phyloP scores from a whole-genome alignment of 31 red algal species.

The Endocladia muricata region DNA sequence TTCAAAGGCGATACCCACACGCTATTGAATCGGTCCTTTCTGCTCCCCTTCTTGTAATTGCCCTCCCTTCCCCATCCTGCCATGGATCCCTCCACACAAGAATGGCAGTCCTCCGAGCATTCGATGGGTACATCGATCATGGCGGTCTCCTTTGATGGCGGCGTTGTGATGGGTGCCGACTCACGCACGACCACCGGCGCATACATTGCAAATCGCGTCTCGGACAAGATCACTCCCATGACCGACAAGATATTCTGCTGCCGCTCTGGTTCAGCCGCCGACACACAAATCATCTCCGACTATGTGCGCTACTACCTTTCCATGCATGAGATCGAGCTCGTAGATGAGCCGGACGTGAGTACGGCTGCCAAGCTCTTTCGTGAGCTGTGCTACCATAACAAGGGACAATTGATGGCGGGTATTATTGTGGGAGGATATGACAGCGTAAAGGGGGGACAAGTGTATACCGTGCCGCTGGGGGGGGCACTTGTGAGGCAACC shows the following conservation, averaged over 20 bases:
- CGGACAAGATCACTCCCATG: constrained; percentile 95
- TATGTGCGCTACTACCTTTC: constrained; percentile 93
- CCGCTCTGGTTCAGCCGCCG: constrained; percentile 96
- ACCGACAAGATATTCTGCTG: constrained; percentile 91
- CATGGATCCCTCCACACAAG: constrained; percentile 7
- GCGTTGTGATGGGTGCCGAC: constrained; percentile 98
- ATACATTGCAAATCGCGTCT: constrained; percentile 98
- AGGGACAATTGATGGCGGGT: constrained; percentile 86
- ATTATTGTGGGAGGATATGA: constrained; percentile 97
- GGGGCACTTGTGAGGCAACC: constrained; percentile 85
- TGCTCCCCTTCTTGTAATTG: background rate
- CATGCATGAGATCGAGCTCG: constrained; percentile 85
- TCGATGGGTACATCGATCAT: constrained; percentile 97
- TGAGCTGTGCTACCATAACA: constrained; percentile 92
- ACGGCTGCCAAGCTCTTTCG: constrained; percentile 83
- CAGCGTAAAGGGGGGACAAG: constrained; percentile 77
- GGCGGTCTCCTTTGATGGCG: constrained; percentile 95
- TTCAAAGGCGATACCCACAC: background rate
- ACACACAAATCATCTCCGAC: constrained; percentile 95
- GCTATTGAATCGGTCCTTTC: background rate
- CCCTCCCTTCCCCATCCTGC: background rate
- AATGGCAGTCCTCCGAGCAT: constrained; percentile 64
- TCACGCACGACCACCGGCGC: constrained; percentile 91
- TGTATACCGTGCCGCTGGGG: constrained; percentile 90
- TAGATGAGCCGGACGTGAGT: constrained; percentile 61